Evolutionary conservation across 371 early-diverging fungal genomes (phyloP).

Genomic region (Saksenaea oblongispora): DNA sequence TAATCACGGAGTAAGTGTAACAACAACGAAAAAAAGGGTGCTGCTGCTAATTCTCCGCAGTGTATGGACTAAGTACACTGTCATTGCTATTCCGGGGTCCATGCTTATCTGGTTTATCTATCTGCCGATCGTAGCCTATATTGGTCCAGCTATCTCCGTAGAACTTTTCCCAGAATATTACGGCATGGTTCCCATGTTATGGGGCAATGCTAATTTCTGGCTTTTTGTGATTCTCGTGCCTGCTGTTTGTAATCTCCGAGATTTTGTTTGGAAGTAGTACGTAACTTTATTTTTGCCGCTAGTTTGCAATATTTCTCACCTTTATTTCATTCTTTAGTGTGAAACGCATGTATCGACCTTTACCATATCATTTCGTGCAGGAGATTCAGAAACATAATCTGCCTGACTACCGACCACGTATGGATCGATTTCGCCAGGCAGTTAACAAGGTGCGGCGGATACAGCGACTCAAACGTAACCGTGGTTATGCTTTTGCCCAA

Average conservation of each 20-base stretch:
- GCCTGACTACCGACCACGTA: conserved; percentile 94
- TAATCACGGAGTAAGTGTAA: conserved; percentile 80
- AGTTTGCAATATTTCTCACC: neutral
- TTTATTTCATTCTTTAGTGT: conserved; percentile 38
- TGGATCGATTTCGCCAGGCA: conserved; percentile 96
- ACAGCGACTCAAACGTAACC: conserved; percentile 88
- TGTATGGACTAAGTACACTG: conserved; percentile 86
- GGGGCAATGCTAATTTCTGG: conserved; percentile 86
- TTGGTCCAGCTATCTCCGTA: conserved; percentile 81
- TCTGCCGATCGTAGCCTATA: conserved; percentile 80
- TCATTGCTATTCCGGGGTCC: conserved; percentile 82
- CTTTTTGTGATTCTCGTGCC: conserved; percentile 81
- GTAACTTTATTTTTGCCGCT: conserved; percentile 21
- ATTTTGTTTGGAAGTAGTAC: conserved; percentile 93
- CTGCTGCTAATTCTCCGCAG: conserved; percentile 21
- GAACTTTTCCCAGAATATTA: conserved; percentile 70
- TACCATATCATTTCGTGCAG: conserved; percentile 93
- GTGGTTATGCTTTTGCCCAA: conserved; percentile 98
- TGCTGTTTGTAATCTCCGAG: conserved; percentile 78
- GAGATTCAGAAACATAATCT: conserved; percentile 98
- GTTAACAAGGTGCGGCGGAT: conserved; percentile 94
- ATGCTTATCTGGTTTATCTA: conserved; percentile 86
- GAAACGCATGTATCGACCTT: conserved; percentile 80
- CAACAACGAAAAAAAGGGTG: neutral
- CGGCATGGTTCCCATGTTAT: conserved; percentile 78